Evolutionary conservation across 306 rosid genomes (phyloP).

Genomic region (Canavalia ensiformis): DNA sequence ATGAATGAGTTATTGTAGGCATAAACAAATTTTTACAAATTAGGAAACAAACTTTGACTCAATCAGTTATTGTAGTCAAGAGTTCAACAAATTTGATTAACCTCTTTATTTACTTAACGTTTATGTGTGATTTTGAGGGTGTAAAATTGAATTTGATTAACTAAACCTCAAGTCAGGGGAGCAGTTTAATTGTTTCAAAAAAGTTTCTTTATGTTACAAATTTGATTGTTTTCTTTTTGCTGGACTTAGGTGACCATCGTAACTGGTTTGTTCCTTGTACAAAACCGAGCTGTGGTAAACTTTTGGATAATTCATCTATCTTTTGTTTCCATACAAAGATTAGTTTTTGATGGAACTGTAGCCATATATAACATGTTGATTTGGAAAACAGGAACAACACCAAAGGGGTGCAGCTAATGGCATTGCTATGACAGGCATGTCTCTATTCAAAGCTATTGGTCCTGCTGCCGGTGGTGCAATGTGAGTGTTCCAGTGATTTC

Average conservation of each 20-base stretch:
- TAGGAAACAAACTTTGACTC: too few relatives aligned
- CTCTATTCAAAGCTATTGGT: constrained; percentile 87
- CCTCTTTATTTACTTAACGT: background rate
- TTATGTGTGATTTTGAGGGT: background rate
- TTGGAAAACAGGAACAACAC: constrained; percentile 69
- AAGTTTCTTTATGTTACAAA: background rate
- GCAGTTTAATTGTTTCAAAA: background rate
- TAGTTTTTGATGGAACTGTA: constrained; percentile 13
- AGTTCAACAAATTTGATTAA: too few relatives aligned
- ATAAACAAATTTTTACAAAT: too few relatives aligned
- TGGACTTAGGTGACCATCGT: constrained; percentile 48
- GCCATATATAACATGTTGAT: constrained; percentile 28
- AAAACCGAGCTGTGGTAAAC: constrained; percentile 89
- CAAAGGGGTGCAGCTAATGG: constrained; percentile 98
- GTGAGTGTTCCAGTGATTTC: constrained; percentile 58
- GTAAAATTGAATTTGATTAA: background rate
- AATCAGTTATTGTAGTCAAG: too few relatives aligned
- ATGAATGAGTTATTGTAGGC: too few relatives aligned
- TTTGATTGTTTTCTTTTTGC: constrained; percentile 13
- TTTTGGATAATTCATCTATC: background rate
- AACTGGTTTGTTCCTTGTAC: constrained; percentile 69
- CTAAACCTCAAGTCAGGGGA: background rate
- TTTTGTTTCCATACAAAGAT: background rate
- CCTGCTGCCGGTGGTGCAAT: constrained; percentile 88
- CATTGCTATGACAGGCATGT: constrained; percentile 79